Evolutionary conservation across 2,329 filamentous ascomycete species (phyloP).

Genomic region (Colletotrichum melonis): DNA sequence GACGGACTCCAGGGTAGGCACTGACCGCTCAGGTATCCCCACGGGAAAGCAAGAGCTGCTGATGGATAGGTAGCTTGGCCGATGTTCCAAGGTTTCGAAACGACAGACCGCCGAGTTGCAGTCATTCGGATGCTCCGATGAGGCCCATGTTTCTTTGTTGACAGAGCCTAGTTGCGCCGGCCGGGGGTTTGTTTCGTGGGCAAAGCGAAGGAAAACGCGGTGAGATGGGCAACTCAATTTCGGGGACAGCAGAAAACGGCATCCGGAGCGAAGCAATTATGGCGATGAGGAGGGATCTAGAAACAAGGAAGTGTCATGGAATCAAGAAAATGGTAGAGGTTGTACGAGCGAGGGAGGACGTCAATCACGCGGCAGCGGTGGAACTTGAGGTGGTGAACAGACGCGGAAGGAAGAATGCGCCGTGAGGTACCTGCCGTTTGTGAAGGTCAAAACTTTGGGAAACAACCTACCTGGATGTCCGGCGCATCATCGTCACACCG

Average conservation of each 20-base stretch:
- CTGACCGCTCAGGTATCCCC: constrained; percentile 24
- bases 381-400: not conserved
- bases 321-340: not conserved
- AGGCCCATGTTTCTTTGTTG: constrained; percentile 2
- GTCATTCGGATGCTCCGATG: constrained; percentile 10
- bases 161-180: not conserved
- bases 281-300: not conserved
- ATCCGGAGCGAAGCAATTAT: not conserved
- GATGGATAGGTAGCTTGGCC: constrained; percentile 19
- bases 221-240: constrained; percentile 1
- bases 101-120: constrained; percentile 10
- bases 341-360: not conserved
- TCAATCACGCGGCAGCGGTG: not conserved
- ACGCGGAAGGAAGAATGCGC: not conserved
- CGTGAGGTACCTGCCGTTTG: not conserved
- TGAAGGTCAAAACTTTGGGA: not conserved
- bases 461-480: not conserved
- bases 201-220: constrained; percentile 5
- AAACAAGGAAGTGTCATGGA: too few species aligned
- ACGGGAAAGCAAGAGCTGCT: constrained; percentile 20
- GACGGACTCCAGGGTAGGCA: constrained; percentile 23
- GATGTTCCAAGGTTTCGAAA: constrained; percentile 15
- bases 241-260: constrained; percentile 1
- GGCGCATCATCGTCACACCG: not conserved
- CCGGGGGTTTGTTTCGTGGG: not conserved